Evolutionary conservation across 257 asterid species (phyloP), one percentile per base, ranked within the genome.

Genomic region (Capsicum baccatum): DNA sequence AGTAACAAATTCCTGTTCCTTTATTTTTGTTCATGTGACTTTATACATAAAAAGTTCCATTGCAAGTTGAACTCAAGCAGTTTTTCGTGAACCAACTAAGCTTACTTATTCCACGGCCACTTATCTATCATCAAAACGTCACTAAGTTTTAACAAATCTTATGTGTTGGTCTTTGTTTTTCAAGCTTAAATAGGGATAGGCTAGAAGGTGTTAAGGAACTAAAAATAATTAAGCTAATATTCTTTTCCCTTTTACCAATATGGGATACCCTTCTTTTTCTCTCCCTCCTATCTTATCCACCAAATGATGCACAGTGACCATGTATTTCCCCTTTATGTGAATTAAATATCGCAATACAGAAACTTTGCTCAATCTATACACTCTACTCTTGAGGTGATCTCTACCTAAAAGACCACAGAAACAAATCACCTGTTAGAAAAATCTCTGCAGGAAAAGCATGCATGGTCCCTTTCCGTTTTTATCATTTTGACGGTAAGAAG

Each of bases 221-320:
- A n/a, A 47, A 73, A 19, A 42, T 48, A 73, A 73, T 73, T 73
- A 17, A 73, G 15, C 59, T 47, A n/a, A 11, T 17, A 73, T n/a
- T 47, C 39, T 19, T 73, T 47, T 73, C 33, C 80, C 37, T 6
- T 73, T 47, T 10, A 73, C n/a, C n/a, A 73, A 44, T 44, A 16
- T 42, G 55, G 35, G 17, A n/a, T 73, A 4, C 80, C 57, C 80
- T n/a, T 71, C 58, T 19, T 73, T 44, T n/a, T n/a, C 11, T 48
- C 42, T 71, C 17, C 80, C 59, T 19, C 58, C 58, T 44, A 47
- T 47, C 17, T 14, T 44, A 73, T 73, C 39, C 80, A 73, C 80
- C 37, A 71, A 44, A 73, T 73, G 11, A 73, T 73, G 59, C 39
- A 71, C 80, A 48, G n/a, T 21, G 58, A 73, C n/a, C 59, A 44